phyloP scores from a whole-genome alignment of 148 eudicot species.

The Oxyria digyna region DNA sequence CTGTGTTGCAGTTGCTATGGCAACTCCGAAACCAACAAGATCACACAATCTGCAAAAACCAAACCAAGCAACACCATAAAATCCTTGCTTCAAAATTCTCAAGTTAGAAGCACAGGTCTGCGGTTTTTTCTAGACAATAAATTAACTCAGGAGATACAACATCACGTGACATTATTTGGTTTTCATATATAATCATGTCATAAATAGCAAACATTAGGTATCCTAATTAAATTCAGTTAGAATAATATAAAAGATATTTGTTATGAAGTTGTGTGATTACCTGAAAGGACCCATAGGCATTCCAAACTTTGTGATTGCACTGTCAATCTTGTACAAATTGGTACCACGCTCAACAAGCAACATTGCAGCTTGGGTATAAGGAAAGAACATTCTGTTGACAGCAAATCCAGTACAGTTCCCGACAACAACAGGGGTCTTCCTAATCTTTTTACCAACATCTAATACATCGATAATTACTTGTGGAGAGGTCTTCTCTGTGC shows the following conservation, averaged over 20 bases:
- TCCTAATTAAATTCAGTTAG: neutral
- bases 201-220: neutral
- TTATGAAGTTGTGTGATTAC: constrained; percentile 17
- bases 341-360: constrained; percentile 78
- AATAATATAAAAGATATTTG: neutral
- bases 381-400: constrained; percentile 89
- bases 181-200: neutral
- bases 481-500: constrained; percentile 76
- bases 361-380: constrained; percentile 78
- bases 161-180: neutral
- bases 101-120: neutral
- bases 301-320: constrained; percentile 72
- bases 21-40: constrained; percentile 94
- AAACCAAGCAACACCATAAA: neutral
- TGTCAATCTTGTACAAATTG: constrained; percentile 68
- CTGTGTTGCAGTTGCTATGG: constrained; percentile 63
- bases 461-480: constrained; percentile 81
- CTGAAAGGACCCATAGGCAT: constrained; percentile 99
- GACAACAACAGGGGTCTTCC: constrained; percentile 84
- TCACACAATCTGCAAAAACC: constrained; percentile 56
- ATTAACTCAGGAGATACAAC: neutral
- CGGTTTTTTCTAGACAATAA: neutral
- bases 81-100: neutral
- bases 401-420: constrained; percentile 99
- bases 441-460: constrained; percentile 83